phyloP scores from a whole-genome alignment of 164 flowering plant genomes.

The Hamamelis virginiana region DNA sequence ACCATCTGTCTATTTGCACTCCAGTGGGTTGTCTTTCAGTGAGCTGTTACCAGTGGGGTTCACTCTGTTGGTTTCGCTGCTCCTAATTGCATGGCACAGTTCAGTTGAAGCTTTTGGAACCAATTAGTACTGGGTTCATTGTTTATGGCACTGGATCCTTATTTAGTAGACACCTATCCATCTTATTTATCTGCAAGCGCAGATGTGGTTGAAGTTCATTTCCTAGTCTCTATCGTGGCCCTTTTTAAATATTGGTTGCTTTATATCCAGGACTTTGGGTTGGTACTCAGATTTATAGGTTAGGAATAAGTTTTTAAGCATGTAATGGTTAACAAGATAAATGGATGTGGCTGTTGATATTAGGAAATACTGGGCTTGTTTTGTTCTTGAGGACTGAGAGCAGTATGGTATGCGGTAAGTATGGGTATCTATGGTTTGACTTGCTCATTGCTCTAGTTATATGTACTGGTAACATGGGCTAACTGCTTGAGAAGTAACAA shows the following conservation, averaged over 20 bases:
- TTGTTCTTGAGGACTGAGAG: constrained; percentile 5
- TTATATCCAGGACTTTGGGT: constrained; percentile 14
- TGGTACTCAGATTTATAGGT: constrained; percentile 14
- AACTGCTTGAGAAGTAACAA: constrained; percentile 19
- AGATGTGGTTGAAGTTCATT: constrained; percentile 9
- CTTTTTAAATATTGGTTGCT: constrained; percentile 15
- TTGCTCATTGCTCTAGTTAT: constrained; percentile 10
- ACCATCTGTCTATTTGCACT: background rate
- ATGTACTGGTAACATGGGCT: constrained; percentile 4
- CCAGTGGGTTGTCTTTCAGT: background rate
- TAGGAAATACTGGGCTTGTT: constrained; percentile 10
- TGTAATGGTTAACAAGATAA: background rate
- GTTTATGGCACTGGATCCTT: constrained; percentile 1
- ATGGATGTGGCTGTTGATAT: constrained; percentile 10
- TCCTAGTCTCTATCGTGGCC: background rate
- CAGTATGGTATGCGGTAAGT: constrained; percentile 4
- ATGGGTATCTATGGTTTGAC: constrained; percentile 6
- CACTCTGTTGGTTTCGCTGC: background rate
- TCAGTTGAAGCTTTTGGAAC: constrained; percentile 11
- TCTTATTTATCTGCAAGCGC: constrained; percentile 3
- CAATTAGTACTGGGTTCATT: constrained; percentile 2
- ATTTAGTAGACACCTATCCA: background rate
- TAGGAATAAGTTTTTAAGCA: background rate
- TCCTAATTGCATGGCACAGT: background rate
- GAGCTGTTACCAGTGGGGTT: background rate